Evolutionary conservation across 2,329 filamentous ascomycete species (phyloP), one percentile per base, ranked within the genome.

Genomic region (Drechmeria coniospora): DNA sequence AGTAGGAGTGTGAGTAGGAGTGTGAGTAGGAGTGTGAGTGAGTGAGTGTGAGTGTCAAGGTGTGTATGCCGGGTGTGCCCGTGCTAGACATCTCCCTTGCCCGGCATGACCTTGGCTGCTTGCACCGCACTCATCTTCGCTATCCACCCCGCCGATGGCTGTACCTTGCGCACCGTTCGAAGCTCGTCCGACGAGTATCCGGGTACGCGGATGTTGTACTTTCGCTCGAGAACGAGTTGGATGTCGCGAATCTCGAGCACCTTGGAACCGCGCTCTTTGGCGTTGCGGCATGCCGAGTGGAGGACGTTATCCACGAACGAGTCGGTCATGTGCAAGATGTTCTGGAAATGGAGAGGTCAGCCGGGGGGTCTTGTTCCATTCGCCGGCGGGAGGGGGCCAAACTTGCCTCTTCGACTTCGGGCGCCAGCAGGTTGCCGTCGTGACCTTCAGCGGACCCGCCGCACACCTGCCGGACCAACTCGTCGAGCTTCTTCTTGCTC

Each of bases 401-500:
- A 43, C 65, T 51, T 65, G 92, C 86, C 66, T 95, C 87, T 68
- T 98, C 90, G 27, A 93, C 87, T 41, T 95, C 90, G 1, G 90
- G 82, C 16, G 82, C 82, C 38, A 95, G 59, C 21, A 76, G 69
- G 47, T 87, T 82, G 34, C 74, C 74, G 37, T 81, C 78, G 26
- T 72, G 67, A n/a, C 69, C 63, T 35, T 81, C 77, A 1, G 72
- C 68, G 15, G 73, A 75, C 8, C 78, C 79, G 29, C 86, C 86
- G 20, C 83, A 92, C 33, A 95, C 84, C 54, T 95, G 87, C 27
- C 86, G 74, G 7, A 95, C 86, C 21, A 98, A 66, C 49, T 94
- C 87, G 46, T 98, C 86, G 22, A 98, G 66, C 58, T 93, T 95
- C 59, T 92, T 92, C 69, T 94, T 94, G 58, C 79, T 92, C n/a